phyloP scores from a whole-genome alignment of 495 filamentous ascomycete species.

The Penicillium tannophilum region DNA sequence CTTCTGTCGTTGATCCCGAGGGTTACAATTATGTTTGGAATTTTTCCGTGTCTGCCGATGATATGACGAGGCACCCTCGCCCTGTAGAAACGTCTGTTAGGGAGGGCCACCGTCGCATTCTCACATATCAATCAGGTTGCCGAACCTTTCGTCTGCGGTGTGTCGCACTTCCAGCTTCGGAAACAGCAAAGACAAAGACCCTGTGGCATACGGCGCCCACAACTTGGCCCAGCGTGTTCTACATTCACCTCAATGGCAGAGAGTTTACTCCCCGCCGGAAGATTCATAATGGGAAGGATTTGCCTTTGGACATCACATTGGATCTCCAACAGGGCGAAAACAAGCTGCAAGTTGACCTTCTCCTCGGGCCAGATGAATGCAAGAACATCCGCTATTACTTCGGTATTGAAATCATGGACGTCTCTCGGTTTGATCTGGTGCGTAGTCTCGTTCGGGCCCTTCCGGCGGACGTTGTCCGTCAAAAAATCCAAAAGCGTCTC shows the following conservation, averaged over 20 bases:
- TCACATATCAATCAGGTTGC: constrained; percentile 32
- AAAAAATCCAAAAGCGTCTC: constrained; percentile 43
- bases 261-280: constrained; percentile 64
- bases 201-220: constrained; percentile 65
- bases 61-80: constrained; percentile 24
- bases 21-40: constrained; percentile 31
- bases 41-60: constrained; percentile 26
- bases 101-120: constrained; percentile 15
- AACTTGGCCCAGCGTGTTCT: constrained; percentile 72
- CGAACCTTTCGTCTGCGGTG: constrained; percentile 47
- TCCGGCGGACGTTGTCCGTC: constrained; percentile 32
- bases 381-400: constrained; percentile 48
- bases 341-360: constrained; percentile 54
- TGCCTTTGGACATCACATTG: constrained; percentile 71
- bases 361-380: constrained; percentile 40
- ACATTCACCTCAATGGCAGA: constrained; percentile 65
- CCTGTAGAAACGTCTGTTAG: background rate
- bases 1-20: constrained; percentile 31
- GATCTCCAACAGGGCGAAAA: constrained; percentile 58
- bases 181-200: constrained; percentile 27
- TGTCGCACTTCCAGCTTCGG: constrained; percentile 29
- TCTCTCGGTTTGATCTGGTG: constrained; percentile 53
- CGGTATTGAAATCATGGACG: constrained; percentile 64
- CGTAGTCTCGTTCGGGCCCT: constrained; percentile 38
- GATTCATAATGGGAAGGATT: constrained; percentile 69